Percentiles rank a stretch among this genome's conserved stretches.
phyloP scores from a whole-genome alignment of 129 eudicot genomes.

The Gnaphalium uliginosum region DNA sequence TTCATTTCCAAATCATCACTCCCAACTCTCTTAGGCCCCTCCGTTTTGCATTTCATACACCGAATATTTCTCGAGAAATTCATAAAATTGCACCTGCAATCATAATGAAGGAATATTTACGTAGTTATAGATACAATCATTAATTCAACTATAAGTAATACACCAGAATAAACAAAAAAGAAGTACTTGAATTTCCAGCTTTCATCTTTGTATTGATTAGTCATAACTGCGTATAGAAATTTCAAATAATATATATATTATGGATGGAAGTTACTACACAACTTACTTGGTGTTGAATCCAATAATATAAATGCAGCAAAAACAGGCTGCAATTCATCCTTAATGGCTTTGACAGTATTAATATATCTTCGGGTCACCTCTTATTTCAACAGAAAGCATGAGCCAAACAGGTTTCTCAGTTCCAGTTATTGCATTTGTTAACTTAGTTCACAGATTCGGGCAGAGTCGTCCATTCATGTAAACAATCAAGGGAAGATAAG shows the following conservation, averaged over 20 bases:
- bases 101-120: constrained; percentile 7
- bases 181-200: constrained; percentile 10
- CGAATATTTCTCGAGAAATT: constrained; percentile 68
- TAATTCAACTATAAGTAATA: not conserved
- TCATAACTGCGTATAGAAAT: not conserved
- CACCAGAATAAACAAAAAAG: not conserved
- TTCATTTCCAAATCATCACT: constrained; percentile 56
- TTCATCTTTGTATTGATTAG: constrained; percentile 8
- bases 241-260: not conserved
- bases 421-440: too few relatives aligned
- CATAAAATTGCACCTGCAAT: constrained; percentile 83
- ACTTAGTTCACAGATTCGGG: too few relatives aligned
- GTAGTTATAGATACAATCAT: not conserved
- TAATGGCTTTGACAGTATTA: not conserved
- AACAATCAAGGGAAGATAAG: too few relatives aligned
- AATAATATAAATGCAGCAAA: not conserved
- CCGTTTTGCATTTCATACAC: constrained; percentile 67
- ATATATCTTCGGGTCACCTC: not conserved
- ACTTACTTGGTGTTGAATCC: not conserved
- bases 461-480: too few relatives aligned
- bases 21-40: constrained; percentile 47
- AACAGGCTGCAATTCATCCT: not conserved
- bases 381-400: not conserved
- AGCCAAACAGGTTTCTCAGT: too few relatives aligned
- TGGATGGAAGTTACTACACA: too few relatives aligned